phyloP scores from a whole-genome alignment of 176 grass and related monocot species.

The Raddia distichophylla region DNA sequence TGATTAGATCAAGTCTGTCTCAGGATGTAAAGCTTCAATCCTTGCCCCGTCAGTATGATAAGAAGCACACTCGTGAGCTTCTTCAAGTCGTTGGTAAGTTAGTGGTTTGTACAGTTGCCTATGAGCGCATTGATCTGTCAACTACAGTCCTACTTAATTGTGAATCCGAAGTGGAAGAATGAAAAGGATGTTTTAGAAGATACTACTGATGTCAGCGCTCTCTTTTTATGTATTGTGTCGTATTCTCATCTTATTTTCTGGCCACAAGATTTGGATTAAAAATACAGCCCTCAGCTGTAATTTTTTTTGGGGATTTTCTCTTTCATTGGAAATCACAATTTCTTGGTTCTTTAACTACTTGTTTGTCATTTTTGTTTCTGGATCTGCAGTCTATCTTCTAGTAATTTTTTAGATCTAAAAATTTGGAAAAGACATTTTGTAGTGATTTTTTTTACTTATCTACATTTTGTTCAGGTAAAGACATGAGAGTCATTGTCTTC shows the following conservation, averaged over 20 bases:
- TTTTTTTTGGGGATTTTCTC: neutral
- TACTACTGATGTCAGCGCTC: slow-evolving; percentile 1
- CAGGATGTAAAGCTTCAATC: slow-evolving; percentile 85
- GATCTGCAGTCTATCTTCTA: neutral
- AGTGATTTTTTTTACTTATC: slow-evolving; percentile 33
- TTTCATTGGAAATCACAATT: neutral
- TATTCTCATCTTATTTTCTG: neutral
- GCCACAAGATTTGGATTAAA: neutral
- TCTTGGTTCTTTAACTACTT: neutral
- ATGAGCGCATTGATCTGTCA: slow-evolving; percentile 4
- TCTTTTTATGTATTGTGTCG: slow-evolving; percentile 19
- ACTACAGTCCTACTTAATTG: neutral
- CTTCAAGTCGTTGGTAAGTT: slow-evolving; percentile 86
- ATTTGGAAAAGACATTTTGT: neutral
- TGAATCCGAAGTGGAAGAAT: slow-evolving; percentile 21
- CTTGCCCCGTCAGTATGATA: slow-evolving; percentile 65
- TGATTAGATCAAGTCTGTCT: slow-evolving; percentile 36
- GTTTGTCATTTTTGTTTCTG: neutral
- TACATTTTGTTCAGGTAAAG: slow-evolving; percentile 72
- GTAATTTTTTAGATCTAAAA: neutral
- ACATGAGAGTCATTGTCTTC: slow-evolving; percentile 85
- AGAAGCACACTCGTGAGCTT: slow-evolving; percentile 60
- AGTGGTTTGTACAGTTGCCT: slow-evolving; percentile 16
- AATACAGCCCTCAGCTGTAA: neutral
- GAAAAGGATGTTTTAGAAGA: neutral